Evolutionary conservation across 495 filamentous ascomycete species (phyloP), one percentile per base, ranked within the genome.

Genomic region (Chlorociboria aeruginascens): DNA sequence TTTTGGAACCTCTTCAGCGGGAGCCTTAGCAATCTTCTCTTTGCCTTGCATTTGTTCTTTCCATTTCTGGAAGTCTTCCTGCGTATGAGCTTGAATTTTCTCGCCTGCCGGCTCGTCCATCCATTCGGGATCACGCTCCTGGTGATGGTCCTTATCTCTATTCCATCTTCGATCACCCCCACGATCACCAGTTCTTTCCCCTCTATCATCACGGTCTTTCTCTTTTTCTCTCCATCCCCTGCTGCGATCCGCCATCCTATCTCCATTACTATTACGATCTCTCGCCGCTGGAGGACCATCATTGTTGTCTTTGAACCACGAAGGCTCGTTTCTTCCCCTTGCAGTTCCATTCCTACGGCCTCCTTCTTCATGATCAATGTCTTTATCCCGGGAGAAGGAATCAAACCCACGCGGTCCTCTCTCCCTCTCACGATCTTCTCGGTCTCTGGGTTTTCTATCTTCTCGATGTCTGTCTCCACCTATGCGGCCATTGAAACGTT

Each of bases 21-120:
- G 6, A 59, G 54, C 54, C 43, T 57, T 65, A 48, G 59, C 66
- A 28, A 81, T 79, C 62, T 90, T 95, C 17, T 59, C 56, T 35
- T 53, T 53, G 13, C 45, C 48, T 28, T 50, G 46, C 89, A 94
- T 93, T 42, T 68, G 71, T 54, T 92, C 86, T 67, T 96, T 95
- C 79, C 93, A 98, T 50, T 82, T 83, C 64, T 95, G 83, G 62
- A 98, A 97, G 46, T 97, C 88, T 57, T 93, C 88, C 58, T 85
- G 82, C 8, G 85, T 94, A 59, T 84, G 85, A 13, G 71, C 78
- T 47, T 79, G 77, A 38, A 72, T 61, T 51, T 81, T 81, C 42
- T 82, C 76, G 41, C 83, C 85, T 34, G 78, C 77, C 32, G 79
- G 81, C 47, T 85, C 78, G 61, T 92, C 87, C 64, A 90, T 66